These are phyloP conservation scores for Vinca major DNA, from an alignment of 305 asterid genomes.

Conservation along the genomic window DNA sequence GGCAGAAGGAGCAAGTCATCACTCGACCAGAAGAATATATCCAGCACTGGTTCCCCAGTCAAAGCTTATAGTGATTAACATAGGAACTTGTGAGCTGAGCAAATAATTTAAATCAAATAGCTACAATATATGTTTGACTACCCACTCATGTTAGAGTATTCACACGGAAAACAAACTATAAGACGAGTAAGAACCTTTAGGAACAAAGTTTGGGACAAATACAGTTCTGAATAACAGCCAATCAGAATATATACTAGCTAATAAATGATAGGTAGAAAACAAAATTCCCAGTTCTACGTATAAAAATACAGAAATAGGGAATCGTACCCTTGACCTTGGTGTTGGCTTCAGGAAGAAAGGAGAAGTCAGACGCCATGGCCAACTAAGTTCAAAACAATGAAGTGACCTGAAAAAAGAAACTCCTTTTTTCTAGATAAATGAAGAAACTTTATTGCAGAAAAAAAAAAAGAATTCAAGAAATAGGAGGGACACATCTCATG, in stretches of 20 bases:
- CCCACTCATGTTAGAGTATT: background rate
- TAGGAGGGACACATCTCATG: background rate
- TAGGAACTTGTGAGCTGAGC: background rate
- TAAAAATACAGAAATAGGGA: background rate
- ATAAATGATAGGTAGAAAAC: background rate
- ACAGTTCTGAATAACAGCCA: background rate
- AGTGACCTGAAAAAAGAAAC: constrained; percentile 51
- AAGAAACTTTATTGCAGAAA: background rate
- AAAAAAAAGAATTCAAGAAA: background rate
- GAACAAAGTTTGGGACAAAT: background rate
- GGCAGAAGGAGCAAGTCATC: background rate
- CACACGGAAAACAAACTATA: background rate
- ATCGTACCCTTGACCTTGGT: constrained; percentile 67
- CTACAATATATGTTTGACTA: background rate
- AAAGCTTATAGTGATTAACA: background rate
- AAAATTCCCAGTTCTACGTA: background rate
- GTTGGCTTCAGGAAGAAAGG: constrained; percentile 70
- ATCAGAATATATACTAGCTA: background rate
- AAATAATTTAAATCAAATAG: background rate
- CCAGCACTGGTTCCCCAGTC: background rate
- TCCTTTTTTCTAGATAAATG: background rate
- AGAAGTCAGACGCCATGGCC: constrained; percentile 88
- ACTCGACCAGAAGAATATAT: background rate
- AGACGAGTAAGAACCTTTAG: background rate
- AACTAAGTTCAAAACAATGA: constrained; percentile 81